Base-by-base conservation (phyloP, 164 flowering plant species). In the Umbilicus rupestris region DNA sequence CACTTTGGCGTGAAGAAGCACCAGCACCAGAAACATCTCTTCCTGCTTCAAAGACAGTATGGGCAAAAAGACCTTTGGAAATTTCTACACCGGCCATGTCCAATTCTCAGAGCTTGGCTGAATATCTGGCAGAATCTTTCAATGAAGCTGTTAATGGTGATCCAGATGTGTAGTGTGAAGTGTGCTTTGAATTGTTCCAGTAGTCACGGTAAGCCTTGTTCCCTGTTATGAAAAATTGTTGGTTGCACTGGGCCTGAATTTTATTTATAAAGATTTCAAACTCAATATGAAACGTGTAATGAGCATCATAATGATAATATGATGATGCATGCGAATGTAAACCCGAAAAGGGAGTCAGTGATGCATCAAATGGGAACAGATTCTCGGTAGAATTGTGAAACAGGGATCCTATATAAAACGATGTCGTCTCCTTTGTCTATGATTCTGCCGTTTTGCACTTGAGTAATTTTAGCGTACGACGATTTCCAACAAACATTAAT, bases 31-130 rank as follows among this genome's bases (percentile, higher is more conserved):
- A 7, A 49, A 2, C 15, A 35, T 20, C 29, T 62, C 73, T 35
- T 30, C 63, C 41, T 73, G 64, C 44, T 72, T 81, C 64, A 78
- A 84, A 55, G 5, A 55, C 17, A 55, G 33, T 55, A 3, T 33
- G 60, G 28, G 60, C 15, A 5, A 55, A 55, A 55, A 55, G 60
- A 8, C 33, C 15, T 66, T 41, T 79, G 24, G 82, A 80, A 62
- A 24, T 55, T 12, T 55, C 33, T 55, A 30, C 16, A 15, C 60
- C 33, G 14, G 19, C 60, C 22, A 26, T 52, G 55, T 73, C 73
- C 20, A 75, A 68, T 70, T 67, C 84, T 46, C 69, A 73, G 62
- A 86, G 83, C 80, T 83, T 89, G 63, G 93, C 96, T 3, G 89
- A 89, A 66, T 83, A 71, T 73, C 72, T 87, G 42, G 84, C 93